Evolutionary conservation across 208 protist species (phyloP), one percentile per base, ranked within the genome.

Genomic region (Acanthamoeba castellanii): DNA sequence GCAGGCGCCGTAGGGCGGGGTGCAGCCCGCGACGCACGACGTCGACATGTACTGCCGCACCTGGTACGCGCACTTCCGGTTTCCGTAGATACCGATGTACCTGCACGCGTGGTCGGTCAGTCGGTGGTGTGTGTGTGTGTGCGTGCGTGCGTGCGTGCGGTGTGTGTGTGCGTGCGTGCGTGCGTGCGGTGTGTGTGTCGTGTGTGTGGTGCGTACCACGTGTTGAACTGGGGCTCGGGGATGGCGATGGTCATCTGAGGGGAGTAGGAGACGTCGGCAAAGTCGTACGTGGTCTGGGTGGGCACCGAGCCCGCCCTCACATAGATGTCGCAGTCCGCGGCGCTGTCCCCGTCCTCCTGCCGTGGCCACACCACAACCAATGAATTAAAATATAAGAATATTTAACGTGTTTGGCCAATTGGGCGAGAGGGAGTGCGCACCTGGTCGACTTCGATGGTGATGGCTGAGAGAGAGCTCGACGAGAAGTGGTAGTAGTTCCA

Each of bases 401-500:
- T n/a, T n/a, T n/a, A n/a, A n/a, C n/a, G n/a, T n/a, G n/a, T n/a
- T n/a, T n/a, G n/a, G n/a, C n/a, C n/a, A n/a, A n/a, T n/a, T n/a
- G n/a, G n/a, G n/a, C 5, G 64, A 22, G 64, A 32, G 64, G 27
- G 64, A 70, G 22, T 11, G 25, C 34, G 42, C 42, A 82, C 72
- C 72, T 82, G 72, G 25, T 82, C 72, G 18, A 82, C 72, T 25
- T 42, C 42, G 30, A 82, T 25, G 34, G 32, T 82, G 34, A 82
- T 50, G n/a, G 72, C 27, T 13, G 11, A 9, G 34, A 50, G 34
- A 9, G 27, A 25, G 7, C 6, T 52, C 11, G 72, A 22, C 4
- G 7, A 20, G 42, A 82, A 45, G 72, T 82, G 32, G 42, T 82
- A 82, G 32, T 82, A 82, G 25, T 82, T 82, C 72, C 72, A 82